Conservation (phyloP, 129 eudicot genomes). For the Flaveria robusta region DNA sequence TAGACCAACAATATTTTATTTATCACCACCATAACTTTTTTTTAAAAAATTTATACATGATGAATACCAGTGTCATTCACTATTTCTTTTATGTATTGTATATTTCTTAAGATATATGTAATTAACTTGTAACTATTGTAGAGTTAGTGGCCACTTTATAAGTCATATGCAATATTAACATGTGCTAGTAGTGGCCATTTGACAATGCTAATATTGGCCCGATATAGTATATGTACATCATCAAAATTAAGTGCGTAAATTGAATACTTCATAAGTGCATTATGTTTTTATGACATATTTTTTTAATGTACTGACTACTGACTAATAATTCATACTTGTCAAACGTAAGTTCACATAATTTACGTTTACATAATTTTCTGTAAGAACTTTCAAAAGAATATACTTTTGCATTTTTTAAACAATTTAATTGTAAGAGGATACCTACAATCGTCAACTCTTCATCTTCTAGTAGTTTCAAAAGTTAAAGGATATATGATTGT, state of each 20-base stretch:
- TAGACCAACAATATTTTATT: background rate
- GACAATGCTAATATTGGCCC: background rate
- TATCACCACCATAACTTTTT: background rate
- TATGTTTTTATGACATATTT: background rate
- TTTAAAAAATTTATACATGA: too few relatives aligned
- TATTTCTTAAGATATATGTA: too few relatives aligned
- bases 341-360: too few relatives aligned
- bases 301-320: too few relatives aligned
- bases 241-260: background rate
- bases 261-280: background rate
- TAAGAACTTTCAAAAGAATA: too few relatives aligned
- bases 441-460: too few relatives aligned
- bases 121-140: too few relatives aligned
- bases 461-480: background rate
- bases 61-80: background rate
- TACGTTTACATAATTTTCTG: too few relatives aligned
- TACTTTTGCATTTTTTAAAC: too few relatives aligned
- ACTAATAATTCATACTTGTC: too few relatives aligned
- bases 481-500: background rate
- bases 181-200: background rate
- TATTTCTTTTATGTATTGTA: background rate
- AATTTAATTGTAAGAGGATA: too few relatives aligned
- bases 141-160: background rate
- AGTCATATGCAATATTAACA: background rate
- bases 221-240: background rate